phyloP scores from a whole-genome alignment of 225 moss, liverwort and hornwort genomes.

The Climacium dendroides region DNA sequence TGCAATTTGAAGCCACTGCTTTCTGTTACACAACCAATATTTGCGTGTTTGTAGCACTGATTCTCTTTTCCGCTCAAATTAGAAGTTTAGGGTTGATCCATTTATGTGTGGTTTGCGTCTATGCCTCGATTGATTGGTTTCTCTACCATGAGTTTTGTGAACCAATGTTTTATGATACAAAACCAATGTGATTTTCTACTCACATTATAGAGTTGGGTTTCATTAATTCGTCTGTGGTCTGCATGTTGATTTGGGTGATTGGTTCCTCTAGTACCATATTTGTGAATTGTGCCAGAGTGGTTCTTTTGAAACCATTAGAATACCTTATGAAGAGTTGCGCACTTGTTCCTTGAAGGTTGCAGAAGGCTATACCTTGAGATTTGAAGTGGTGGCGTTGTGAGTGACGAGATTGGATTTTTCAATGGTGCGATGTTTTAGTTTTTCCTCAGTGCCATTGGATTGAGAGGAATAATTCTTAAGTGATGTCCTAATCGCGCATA shows the following conservation, averaged over 20 bases:
- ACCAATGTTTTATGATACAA: not conserved
- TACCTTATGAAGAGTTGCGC: not conserved
- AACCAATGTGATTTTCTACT: not conserved
- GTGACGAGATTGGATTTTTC: not conserved
- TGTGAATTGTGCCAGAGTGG: not conserved
- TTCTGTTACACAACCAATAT: not conserved
- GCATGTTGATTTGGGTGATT: not conserved
- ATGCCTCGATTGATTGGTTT: not conserved
- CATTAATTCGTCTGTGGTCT: not conserved
- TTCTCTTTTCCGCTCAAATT: not conserved
- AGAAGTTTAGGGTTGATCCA: not conserved
- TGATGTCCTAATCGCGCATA: not conserved
- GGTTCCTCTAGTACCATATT: not conserved
- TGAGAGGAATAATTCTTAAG: not conserved
- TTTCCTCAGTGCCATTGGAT: not conserved
- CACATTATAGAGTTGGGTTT: not conserved
- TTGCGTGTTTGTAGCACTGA: not conserved
- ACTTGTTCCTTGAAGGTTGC: not conserved
- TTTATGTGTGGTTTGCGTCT: not conserved
- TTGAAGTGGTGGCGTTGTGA: not conserved
- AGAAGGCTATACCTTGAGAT: not conserved
- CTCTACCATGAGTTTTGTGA: not conserved
- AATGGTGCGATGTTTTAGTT: not conserved
- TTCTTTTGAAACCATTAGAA: not conserved
- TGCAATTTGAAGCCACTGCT: not conserved